Conservation (phyloP, 2,329 filamentous ascomycete genomes). For the Botrytis squamosa region DNA sequence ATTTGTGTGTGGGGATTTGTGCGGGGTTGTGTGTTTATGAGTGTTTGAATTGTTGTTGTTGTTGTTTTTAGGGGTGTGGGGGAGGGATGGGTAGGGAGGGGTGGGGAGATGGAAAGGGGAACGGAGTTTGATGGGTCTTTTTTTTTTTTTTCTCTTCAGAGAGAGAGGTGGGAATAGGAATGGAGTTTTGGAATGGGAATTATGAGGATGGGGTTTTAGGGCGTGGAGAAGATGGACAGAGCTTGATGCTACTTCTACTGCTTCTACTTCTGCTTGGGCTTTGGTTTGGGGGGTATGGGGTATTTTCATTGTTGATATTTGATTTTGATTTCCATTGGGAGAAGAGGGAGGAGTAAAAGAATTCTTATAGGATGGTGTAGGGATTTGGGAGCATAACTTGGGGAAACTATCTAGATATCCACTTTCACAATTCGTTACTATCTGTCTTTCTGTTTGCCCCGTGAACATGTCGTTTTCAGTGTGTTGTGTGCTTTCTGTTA, state of each 20-base stretch:
- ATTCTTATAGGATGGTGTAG: background rate
- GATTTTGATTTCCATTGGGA: background rate
- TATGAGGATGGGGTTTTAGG: background rate
- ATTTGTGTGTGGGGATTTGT: conserved; percentile 8
- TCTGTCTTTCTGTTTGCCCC: background rate
- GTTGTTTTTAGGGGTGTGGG: background rate
- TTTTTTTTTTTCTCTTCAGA: background rate
- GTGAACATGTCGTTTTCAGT: background rate
- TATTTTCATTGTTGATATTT: background rate
- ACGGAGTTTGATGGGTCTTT: background rate
- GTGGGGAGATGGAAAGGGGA: background rate
- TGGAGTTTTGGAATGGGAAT: background rate
- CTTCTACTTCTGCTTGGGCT: background rate
- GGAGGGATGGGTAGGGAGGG: background rate
- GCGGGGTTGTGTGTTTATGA: conserved; percentile 6
- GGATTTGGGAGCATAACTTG: background rate
- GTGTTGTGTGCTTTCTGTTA: background rate
- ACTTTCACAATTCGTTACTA: background rate
- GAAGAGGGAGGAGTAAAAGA: background rate
- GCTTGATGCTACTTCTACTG: background rate
- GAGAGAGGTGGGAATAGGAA: background rate
- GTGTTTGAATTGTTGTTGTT: conserved; percentile 14
- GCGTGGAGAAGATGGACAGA: background rate
- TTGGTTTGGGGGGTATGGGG: background rate
- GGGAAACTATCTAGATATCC: background rate